A percentile compares a stretch with the other conserved stretches of the same genome.
phyloP scores from a whole-genome alignment of 768 basidiomycete genomes.

The Calocera viscosa region DNA sequence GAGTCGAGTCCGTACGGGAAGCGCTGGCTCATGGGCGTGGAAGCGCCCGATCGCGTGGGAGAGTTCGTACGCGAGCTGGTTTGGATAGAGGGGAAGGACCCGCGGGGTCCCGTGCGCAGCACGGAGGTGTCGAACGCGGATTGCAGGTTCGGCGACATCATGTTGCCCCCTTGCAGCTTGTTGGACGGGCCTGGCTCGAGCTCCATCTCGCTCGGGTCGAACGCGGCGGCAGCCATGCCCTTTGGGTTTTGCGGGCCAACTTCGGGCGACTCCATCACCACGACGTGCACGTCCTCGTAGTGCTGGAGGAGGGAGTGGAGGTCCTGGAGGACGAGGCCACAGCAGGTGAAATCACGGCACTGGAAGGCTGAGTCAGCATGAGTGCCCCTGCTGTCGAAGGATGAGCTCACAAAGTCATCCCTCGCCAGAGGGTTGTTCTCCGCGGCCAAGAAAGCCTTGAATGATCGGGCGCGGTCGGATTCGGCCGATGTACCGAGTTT shows the following conservation, averaged over 20 bases:
- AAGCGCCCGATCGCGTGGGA: not conserved
- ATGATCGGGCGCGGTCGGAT: not conserved
- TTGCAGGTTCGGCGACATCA: not conserved
- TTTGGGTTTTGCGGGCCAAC: slow-evolving; percentile 23
- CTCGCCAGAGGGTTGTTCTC: slow-evolving; percentile 1
- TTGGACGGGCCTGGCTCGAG: slow-evolving; percentile 33
- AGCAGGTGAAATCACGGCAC: slow-evolving; percentile 86
- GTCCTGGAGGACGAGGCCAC: slow-evolving; percentile 62
- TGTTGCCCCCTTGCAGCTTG: not conserved
- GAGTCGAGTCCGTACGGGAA: slow-evolving; percentile 23
- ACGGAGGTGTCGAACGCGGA: not conserved
- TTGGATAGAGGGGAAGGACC: slow-evolving; percentile 2
- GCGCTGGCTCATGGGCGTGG: slow-evolving; percentile 6
- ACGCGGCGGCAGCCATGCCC: slow-evolving; percentile 29
- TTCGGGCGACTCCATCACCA: slow-evolving; percentile 40
- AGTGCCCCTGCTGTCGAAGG: not conserved
- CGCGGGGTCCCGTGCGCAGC: not conserved
- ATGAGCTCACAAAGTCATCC: not conserved
- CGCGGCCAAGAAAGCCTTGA: slow-evolving; percentile 5
- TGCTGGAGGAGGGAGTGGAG: slow-evolving; percentile 80
- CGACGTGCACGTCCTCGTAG: slow-evolving; percentile 81
- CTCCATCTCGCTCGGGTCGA: slow-evolving; percentile 75
- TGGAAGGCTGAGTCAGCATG: slow-evolving; percentile 21
- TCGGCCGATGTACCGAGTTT: not conserved
- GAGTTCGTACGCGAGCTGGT: not conserved